phyloP scores from a whole-genome alignment of 257 asterid genomes.

The Solanum sejunctum region DNA sequence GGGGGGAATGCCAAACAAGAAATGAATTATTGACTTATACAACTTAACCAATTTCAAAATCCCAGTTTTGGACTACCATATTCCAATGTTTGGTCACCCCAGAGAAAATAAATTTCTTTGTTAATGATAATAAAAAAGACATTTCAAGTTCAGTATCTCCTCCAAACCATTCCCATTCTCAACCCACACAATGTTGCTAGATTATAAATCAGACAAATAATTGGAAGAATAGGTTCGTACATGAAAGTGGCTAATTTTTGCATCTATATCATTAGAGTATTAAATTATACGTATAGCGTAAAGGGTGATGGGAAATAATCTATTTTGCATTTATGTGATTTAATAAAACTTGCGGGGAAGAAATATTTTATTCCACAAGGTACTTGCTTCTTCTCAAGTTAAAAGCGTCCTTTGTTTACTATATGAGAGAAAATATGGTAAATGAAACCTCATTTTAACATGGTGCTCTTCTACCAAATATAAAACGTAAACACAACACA shows the following conservation, averaged over 20 bases:
- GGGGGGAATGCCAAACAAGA: not conserved
- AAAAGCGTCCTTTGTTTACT: too few species aligned
- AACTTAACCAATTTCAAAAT: not conserved
- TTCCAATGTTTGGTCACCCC: too few species aligned
- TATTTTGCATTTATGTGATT: not conserved
- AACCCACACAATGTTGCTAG: not conserved
- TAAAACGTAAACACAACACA: too few species aligned
- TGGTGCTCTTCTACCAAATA: too few species aligned
- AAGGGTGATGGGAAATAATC: not conserved
- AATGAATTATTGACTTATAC: not conserved
- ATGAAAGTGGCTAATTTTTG: too few species aligned
- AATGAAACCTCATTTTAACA: too few species aligned
- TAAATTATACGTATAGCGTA: not conserved
- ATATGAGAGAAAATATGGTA: too few species aligned
- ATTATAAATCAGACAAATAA: not conserved
- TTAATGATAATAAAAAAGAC: too few species aligned
- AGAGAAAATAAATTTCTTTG: too few species aligned
- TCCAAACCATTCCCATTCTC: too few species aligned
- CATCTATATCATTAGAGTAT: not conserved
- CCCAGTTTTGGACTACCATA: not conserved
- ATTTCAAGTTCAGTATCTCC: too few species aligned
- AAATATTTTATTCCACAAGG: not conserved
- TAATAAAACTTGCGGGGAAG: not conserved
- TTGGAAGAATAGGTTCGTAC: not conserved
- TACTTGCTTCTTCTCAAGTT: not conserved